Conservation (phyloP, 371 early-diverging fungal genomes). For the Conidiobolus incongruus region DNA sequence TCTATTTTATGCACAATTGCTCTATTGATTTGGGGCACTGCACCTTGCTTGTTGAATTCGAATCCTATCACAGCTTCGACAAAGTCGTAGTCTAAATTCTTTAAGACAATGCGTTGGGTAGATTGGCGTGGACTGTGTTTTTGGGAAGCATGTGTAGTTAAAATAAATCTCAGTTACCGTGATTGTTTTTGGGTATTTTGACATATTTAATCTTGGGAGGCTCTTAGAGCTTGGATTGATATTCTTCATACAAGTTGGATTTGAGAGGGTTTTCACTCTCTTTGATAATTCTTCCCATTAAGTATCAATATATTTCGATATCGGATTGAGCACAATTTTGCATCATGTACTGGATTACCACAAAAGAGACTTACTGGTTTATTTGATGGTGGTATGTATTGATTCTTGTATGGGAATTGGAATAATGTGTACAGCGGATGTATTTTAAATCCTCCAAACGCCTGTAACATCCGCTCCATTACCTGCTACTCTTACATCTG, state of each 20-base stretch:
- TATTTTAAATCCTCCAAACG: conserved; percentile 48
- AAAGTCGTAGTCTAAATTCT: no score
- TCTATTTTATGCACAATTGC: no score
- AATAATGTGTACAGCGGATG: conserved; percentile 61
- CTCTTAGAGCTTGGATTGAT: conserved; percentile 55
- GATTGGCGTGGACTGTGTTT: conserved; percentile 46
- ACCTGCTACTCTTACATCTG: conserved; percentile 16
- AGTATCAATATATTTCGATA: conserved; percentile 41
- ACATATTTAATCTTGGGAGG: conserved; percentile 48
- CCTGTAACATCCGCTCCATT: conserved; percentile 54
- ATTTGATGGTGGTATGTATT: conserved; percentile 34
- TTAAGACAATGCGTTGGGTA: background rate
- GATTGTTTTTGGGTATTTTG: conserved; percentile 50
- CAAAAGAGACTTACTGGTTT: conserved; percentile 47
- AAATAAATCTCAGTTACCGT: conserved; percentile 65
- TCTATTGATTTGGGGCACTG: no score
- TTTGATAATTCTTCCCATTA: conserved; percentile 26
- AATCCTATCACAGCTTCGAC: no score
- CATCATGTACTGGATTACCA: conserved; percentile 58
- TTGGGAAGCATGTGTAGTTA: conserved; percentile 56
- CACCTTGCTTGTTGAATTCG: no score
- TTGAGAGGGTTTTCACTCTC: conserved; percentile 5
- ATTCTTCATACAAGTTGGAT: conserved; percentile 44
- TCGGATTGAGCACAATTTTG: conserved; percentile 12
- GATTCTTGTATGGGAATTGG: conserved; percentile 50